Conservation (phyloP, 257 asterid genomes). For the Solanum boliviense region DNA sequence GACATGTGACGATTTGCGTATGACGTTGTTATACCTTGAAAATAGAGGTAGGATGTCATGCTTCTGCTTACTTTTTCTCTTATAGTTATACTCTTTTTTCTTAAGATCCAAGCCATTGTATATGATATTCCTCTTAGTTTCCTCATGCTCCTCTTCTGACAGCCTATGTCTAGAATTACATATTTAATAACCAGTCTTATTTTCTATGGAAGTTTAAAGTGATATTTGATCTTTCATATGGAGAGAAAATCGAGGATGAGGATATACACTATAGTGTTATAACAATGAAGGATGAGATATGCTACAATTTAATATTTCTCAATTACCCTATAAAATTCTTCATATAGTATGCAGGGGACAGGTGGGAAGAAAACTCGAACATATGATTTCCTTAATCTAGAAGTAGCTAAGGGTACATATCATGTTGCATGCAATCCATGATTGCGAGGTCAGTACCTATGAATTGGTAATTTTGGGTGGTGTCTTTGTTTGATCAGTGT, state of each 20-base stretch:
- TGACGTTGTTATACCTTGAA: constrained; percentile 72
- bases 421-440: not conserved
- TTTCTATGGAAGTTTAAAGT: not conserved
- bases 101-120: too few relatives aligned
- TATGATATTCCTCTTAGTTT: not conserved
- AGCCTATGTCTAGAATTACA: not conserved
- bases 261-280: not conserved
- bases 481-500: not conserved
- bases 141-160: not conserved
- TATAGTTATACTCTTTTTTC: not conserved
- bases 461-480: not conserved
- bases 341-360: not conserved
- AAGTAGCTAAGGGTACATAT: not conserved
- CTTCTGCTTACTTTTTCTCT: not conserved
- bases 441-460: not conserved
- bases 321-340: not conserved
- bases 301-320: not conserved
- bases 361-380: not conserved
- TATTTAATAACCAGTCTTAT: not conserved
- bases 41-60: constrained; percentile 54
- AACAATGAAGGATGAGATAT: not conserved
- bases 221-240: not conserved
- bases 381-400: not conserved
- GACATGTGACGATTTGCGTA: constrained; percentile 81
- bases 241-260: not conserved